phyloP scores from a whole-genome alignment of 2,329 filamentous ascomycete species.

The Claviceps arundinis region DNA sequence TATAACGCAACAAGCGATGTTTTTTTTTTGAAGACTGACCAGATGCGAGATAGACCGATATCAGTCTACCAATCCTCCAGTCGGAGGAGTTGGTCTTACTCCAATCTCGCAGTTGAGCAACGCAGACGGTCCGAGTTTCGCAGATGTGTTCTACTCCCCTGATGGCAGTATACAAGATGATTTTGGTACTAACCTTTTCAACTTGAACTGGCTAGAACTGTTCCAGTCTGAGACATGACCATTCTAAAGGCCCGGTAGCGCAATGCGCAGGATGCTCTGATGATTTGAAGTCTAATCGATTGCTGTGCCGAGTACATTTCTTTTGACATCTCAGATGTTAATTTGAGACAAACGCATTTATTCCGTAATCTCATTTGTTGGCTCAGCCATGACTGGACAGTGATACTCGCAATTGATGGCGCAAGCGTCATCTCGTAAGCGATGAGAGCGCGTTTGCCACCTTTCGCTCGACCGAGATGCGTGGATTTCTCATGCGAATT shows the following conservation, averaged over 20 bases:
- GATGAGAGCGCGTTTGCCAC: background rate
- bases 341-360: background rate
- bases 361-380: background rate
- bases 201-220: slow-evolving; percentile 1
- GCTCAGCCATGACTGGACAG: background rate
- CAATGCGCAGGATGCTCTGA: background rate
- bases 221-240: background rate
- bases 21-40: background rate
- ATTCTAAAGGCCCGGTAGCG: background rate
- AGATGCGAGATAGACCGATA: background rate
- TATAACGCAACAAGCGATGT: no score
- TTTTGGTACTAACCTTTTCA: background rate
- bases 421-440: background rate
- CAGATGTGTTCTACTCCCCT: background rate
- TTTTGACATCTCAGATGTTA: background rate
- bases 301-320: background rate
- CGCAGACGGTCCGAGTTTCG: background rate
- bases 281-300: background rate
- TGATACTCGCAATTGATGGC: background rate
- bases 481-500: background rate
- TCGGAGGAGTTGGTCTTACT: background rate
- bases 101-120: background rate
- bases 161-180: background rate
- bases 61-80: background rate
- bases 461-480: background rate